Evolutionary conservation across 1,284 basidiomycete species (phyloP).

Genomic region (Apiotrichum porosum): DNA sequence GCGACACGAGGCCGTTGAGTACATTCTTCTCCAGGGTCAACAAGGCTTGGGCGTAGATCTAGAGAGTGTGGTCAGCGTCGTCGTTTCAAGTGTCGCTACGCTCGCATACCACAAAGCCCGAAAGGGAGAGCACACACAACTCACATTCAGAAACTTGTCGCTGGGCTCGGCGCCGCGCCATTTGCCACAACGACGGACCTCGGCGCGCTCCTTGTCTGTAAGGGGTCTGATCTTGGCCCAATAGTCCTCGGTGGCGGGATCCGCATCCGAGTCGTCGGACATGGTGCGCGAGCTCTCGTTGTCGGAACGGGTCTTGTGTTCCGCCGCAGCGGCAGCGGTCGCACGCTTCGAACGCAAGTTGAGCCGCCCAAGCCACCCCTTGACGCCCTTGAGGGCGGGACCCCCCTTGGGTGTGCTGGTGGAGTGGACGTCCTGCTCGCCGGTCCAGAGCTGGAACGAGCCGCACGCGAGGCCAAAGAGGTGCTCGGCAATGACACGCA

Average conservation of each 20-base stretch:
- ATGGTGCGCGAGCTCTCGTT: neutral
- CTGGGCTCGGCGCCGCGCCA: slow-evolving; percentile 23
- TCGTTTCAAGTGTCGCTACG: no score
- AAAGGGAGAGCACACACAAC: neutral
- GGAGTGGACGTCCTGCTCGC: slow-evolving; percentile 1
- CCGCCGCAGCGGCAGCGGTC: neutral
- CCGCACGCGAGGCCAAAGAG: slow-evolving; percentile 19
- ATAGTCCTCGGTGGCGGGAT: slow-evolving; percentile 4
- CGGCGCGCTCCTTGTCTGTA: slow-evolving; percentile 16
- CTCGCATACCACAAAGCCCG: neutral
- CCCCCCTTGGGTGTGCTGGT: neutral
- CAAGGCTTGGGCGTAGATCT: slow-evolving; percentile 26
- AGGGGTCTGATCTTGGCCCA: slow-evolving; percentile 5
- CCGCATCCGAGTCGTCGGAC: slow-evolving; percentile 10
- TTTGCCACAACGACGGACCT: slow-evolving; percentile 19
- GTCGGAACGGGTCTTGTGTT: neutral
- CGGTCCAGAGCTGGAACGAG: slow-evolving; percentile 12
- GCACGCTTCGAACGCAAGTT: slow-evolving; percentile 2
- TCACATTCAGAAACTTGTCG: slow-evolving; percentile 27
- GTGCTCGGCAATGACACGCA: slow-evolving; percentile 22
- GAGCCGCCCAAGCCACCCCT: slow-evolving; percentile 5
- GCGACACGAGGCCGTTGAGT: slow-evolving; percentile 26
- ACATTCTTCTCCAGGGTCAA: slow-evolving; percentile 20
- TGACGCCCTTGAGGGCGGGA: neutral
- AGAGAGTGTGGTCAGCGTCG: neutral